Conservation (phyloP, 1,284 basidiomycete genomes). For the Papiliotrema fonsecae region DNA sequence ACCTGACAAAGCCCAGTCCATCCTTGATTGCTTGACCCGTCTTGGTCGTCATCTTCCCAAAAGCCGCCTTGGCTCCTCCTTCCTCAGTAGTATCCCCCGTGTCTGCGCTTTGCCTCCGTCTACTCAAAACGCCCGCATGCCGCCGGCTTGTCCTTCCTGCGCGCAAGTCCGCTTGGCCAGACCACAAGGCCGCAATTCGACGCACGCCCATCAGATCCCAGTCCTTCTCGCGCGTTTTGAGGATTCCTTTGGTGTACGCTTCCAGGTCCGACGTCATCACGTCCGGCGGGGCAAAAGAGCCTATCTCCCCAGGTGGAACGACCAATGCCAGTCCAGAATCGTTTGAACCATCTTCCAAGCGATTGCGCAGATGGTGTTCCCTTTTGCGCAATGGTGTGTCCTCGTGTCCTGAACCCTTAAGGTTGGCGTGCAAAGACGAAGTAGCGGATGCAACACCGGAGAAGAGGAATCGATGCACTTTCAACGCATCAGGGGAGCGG, state of each 20-base stretch:
- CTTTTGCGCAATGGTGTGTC: slow-evolving; percentile 36
- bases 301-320: slow-evolving; percentile 28
- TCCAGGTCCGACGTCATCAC: slow-evolving; percentile 37
- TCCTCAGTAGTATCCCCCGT: slow-evolving; percentile 11
- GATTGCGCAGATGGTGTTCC: slow-evolving; percentile 29
- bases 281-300: slow-evolving; percentile 30
- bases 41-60: slow-evolving; percentile 28
- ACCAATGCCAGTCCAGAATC: slow-evolving; percentile 33
- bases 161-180: slow-evolving; percentile 14
- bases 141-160: not conserved
- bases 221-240: slow-evolving; percentile 39
- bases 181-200: slow-evolving; percentile 39
- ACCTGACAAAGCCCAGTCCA: slow-evolving; percentile 31
- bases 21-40: slow-evolving; percentile 37
- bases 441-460: slow-evolving; percentile 38
- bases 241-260: slow-evolving; percentile 37
- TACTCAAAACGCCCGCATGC: not conserved
- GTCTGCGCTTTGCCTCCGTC: not conserved
- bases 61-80: slow-evolving; percentile 16
- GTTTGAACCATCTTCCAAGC: slow-evolving; percentile 10
- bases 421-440: slow-evolving; percentile 28
- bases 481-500: slow-evolving; percentile 30
- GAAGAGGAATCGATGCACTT: slow-evolving; percentile 35
- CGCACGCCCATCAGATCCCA: slow-evolving; percentile 41
- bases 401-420: slow-evolving; percentile 32